phyloP scores from a whole-genome alignment of 306 rosid species.

The Dalbergia cultrata region DNA sequence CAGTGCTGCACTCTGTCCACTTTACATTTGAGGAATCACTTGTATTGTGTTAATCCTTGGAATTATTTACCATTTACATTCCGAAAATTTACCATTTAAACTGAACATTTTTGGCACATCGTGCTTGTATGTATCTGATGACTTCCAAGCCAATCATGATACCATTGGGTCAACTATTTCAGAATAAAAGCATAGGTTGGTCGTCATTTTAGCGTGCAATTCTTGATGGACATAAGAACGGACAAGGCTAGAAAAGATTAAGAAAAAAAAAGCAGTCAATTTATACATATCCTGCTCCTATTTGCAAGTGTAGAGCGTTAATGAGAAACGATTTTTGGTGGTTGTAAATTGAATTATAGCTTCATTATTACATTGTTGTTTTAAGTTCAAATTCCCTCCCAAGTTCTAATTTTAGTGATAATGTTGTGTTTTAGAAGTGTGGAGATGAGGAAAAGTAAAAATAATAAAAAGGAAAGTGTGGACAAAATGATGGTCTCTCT shows the following conservation, averaged over 20 bases:
- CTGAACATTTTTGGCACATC: slow-evolving; percentile 51
- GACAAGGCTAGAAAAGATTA: slow-evolving; percentile 87
- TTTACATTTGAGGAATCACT: background rate
- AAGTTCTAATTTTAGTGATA: slow-evolving; percentile 18
- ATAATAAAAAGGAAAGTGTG: too few relatives aligned
- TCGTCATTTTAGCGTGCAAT: slow-evolving; percentile 71
- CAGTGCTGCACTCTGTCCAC: background rate
- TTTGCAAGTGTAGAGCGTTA: slow-evolving; percentile 81
- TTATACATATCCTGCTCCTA: slow-evolving; percentile 84
- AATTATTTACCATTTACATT: background rate
- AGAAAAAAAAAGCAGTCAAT: slow-evolving; percentile 91
- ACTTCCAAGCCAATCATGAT: slow-evolving; percentile 93
- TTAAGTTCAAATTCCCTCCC: background rate
- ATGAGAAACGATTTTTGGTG: slow-evolving; percentile 35
- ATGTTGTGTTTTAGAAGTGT: slow-evolving; percentile 27
- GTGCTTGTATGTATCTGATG: slow-evolving; percentile 82
- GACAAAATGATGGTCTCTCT: too few relatives aligned
- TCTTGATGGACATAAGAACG: slow-evolving; percentile 77
- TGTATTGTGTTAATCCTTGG: background rate
- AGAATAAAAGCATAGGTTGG: slow-evolving; percentile 81
- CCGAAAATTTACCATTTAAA: slow-evolving; percentile 34
- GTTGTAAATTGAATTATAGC: slow-evolving; percentile 28
- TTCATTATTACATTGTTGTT: too few relatives aligned
- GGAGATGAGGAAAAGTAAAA: too few relatives aligned
- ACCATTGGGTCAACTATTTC: slow-evolving; percentile 82